Evolutionary conservation across 1,284 basidiomycete species (phyloP).

Genomic region (Pyrrhoderma noxium): DNA sequence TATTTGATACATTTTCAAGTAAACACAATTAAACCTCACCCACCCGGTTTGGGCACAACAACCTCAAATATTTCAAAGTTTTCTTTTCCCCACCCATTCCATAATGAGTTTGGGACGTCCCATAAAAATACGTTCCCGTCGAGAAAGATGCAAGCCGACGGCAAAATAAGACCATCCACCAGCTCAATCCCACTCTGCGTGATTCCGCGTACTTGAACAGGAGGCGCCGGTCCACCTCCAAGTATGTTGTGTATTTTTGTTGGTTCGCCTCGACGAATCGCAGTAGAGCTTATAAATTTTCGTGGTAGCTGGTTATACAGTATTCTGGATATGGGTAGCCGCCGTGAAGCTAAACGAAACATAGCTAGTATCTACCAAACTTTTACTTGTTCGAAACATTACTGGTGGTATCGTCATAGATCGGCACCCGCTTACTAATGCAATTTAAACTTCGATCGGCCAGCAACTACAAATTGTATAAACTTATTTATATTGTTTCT

Average conservation of each 20-base stretch:
- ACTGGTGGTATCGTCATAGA: too few relatives aligned
- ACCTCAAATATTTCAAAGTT: constrained; percentile 78
- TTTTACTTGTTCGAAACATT: too few relatives aligned
- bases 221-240: constrained; percentile 56
- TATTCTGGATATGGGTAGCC: not conserved
- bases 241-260: constrained; percentile 59
- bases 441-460: too few relatives aligned
- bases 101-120: constrained; percentile 63
- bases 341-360: constrained; percentile 5
- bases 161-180: constrained; percentile 69
- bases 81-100: constrained; percentile 60
- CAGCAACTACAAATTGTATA: too few relatives aligned
- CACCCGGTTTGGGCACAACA: constrained; percentile 81
- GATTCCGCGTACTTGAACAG: constrained; percentile 64
- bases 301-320: not conserved
- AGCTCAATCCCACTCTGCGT: constrained; percentile 56
- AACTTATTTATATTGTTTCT: too few relatives aligned
- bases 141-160: constrained; percentile 75
- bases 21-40: constrained; percentile 23
- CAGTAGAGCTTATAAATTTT: constrained; percentile 1
- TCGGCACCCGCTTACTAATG: too few relatives aligned
- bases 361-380: too few relatives aligned
- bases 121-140: constrained; percentile 86
- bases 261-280: constrained; percentile 2
- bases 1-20: not conserved